A percentile compares a stretch with the other conserved stretches of the same genome.
Evolutionary conservation across 208 protist species (phyloP).

Genomic region (Acanthamoeba culbertsoni): DNA sequence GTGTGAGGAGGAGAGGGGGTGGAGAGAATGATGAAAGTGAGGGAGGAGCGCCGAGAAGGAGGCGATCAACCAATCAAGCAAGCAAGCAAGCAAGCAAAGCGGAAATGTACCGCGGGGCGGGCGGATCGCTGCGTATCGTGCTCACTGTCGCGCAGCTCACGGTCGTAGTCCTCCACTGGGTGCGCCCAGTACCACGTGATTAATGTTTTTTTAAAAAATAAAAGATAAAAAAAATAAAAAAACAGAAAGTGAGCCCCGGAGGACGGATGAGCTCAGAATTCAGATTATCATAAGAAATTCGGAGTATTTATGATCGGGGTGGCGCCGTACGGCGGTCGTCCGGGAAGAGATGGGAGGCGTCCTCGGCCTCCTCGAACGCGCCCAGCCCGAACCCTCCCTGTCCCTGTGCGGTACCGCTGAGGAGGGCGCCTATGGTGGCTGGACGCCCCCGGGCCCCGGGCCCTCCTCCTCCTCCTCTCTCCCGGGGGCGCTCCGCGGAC

Average conservation of each 20-base stretch:
- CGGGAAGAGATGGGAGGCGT: background rate
- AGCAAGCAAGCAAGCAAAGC: too few species aligned
- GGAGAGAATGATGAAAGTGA: too few species aligned
- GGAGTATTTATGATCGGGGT: background rate
- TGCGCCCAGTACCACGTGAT: background rate
- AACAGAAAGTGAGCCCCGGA: too few species aligned
- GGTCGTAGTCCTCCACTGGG: conserved; percentile 16
- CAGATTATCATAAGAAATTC: background rate
- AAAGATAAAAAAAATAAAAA: background rate
- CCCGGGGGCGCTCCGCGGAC: background rate
- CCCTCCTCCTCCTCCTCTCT: background rate
- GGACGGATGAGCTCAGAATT: background rate
- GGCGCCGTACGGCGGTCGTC: background rate
- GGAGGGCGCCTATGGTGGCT: background rate
- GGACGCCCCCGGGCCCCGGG: too few species aligned
- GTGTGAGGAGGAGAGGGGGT: too few species aligned
- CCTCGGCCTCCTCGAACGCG: conserved; percentile 17
- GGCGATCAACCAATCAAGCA: too few species aligned
- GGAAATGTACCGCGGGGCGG: too few species aligned
- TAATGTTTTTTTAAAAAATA: background rate
- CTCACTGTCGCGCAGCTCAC: background rate
- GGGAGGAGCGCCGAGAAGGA: too few species aligned
- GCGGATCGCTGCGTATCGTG: background rate
- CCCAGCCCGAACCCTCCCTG: conserved; percentile 4
- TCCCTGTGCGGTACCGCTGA: background rate